Conservation (phyloP, 352 stramenopile genomes). For the Globisporangium parvum region DNA sequence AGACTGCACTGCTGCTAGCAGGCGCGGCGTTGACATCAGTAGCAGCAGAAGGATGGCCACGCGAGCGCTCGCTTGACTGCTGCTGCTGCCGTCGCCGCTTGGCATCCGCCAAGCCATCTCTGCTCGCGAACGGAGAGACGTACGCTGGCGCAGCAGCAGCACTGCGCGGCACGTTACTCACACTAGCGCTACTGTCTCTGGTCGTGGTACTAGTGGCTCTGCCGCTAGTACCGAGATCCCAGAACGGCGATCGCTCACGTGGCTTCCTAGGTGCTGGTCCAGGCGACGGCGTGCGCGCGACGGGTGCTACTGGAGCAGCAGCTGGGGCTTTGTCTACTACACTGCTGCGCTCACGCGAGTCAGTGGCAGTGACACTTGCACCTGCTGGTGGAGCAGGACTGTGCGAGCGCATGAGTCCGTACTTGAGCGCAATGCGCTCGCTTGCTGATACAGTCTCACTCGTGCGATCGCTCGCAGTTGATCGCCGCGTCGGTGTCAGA, state of each 20-base stretch:
- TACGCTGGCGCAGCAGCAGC: constrained; percentile 18
- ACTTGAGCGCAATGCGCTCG: constrained; percentile 58
- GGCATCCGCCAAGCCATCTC: constrained; percentile 23
- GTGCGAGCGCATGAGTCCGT: constrained; percentile 30
- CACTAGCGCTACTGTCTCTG: no score
- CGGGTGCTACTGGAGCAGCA: no score
- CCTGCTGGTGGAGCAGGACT: not conserved
- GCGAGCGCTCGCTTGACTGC: no score
- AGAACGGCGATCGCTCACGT: no score
- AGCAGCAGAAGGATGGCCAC: not conserved
- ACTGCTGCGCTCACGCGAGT: not conserved
- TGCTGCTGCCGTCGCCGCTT: constrained; percentile 14
- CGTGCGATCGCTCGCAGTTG: not conserved
- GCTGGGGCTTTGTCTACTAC: not conserved
- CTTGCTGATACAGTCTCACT: constrained; percentile 20
- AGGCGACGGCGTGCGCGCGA: no score
- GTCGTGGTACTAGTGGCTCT: no score
- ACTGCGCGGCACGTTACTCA: no score
- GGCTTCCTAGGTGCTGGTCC: no score
- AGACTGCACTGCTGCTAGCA: not conserved
- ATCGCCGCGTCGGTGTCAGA: not conserved
- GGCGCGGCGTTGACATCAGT: constrained; percentile 31
- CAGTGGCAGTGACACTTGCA: no score
- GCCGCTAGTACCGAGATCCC: no score
- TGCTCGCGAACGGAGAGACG: constrained; percentile 50